Conservation (phyloP, 2,329 filamentous ascomycete genomes). For the Xylaria sp. region DNA sequence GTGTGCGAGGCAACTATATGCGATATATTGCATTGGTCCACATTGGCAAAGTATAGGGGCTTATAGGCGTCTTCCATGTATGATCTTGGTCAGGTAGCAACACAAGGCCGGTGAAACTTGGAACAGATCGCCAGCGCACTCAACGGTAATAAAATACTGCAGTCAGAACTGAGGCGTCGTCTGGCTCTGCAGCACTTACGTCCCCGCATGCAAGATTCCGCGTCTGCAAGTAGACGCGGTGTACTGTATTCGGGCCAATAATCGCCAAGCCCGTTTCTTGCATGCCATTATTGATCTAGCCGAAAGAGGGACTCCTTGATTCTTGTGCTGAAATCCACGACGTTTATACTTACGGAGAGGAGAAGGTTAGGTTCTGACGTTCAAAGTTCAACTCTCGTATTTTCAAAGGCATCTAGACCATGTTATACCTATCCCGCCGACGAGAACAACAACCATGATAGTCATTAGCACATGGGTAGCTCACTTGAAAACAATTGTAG, state of each 20-base stretch:
- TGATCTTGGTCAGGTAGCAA: not conserved
- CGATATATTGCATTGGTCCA: not conserved
- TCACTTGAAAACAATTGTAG: too few relatives aligned
- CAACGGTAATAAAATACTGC: conserved; percentile 3
- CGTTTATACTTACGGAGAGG: too few relatives aligned
- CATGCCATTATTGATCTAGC: not conserved
- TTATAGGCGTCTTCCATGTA: not conserved
- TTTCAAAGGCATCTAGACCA: too few relatives aligned
- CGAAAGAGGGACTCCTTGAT: not conserved
- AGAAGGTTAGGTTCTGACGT: too few relatives aligned
- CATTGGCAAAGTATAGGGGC: not conserved
- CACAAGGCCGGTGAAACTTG: not conserved
- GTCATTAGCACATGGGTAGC: too few relatives aligned
- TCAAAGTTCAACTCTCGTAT: too few relatives aligned
- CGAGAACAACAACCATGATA: too few relatives aligned
- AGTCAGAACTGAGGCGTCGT: not conserved
- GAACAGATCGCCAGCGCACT: conserved; percentile 6
- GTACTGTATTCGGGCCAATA: conserved; percentile 9
- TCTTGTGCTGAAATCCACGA: too few relatives aligned
- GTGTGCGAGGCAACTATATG: not conserved
- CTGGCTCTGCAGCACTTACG: conserved; percentile 44
- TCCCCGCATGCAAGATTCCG: conserved; percentile 51
- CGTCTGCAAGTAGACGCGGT: conserved; percentile 29
- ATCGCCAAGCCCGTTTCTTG: conserved; percentile 32
- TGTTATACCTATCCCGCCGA: too few relatives aligned